These are phyloP conservation scores for Gnaphalium uliginosum DNA, from an alignment of 129 eudicot species.

Conservation along the genomic window DNA sequence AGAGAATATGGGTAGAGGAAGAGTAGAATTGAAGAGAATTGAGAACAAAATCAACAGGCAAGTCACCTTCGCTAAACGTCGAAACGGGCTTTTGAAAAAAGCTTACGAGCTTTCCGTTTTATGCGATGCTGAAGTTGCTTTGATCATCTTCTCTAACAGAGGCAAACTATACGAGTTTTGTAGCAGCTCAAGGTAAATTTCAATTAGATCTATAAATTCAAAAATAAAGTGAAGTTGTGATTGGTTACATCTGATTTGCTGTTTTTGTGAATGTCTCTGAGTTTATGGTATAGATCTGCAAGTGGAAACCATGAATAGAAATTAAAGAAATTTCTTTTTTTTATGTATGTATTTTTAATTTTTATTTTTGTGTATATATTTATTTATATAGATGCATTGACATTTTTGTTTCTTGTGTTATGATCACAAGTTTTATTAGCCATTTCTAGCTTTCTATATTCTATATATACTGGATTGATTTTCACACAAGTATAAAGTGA, in stretches of 20 bases:
- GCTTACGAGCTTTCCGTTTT: conserved; percentile 46
- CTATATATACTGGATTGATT: too few species aligned
- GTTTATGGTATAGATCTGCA: conserved; percentile 76
- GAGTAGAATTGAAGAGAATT: conserved; percentile 43
- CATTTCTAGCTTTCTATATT: conserved; percentile 7
- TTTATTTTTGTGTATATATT: background rate
- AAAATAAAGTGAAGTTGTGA: background rate
- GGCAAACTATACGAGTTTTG: conserved; percentile 43
- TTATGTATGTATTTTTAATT: background rate
- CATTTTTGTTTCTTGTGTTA: conserved; percentile 1
- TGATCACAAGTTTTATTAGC: background rate
- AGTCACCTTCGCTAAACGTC: conserved; percentile 45
- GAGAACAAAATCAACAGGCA: conserved; percentile 47
- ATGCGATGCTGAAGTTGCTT: conserved; percentile 44
- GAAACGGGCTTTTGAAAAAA: conserved; percentile 44
- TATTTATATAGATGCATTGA: conserved; percentile 24
- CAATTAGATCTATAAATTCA: background rate
- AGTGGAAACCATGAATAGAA: conserved; percentile 50
- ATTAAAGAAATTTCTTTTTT: too few species aligned
- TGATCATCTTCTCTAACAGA: conserved; percentile 48
- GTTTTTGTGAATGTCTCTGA: conserved; percentile 55
- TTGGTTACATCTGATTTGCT: conserved; percentile 25
- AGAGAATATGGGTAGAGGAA: conserved; percentile 42
- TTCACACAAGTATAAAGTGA: background rate
- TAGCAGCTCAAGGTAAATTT: conserved; percentile 39